These are phyloP conservation scores for Diaporthe vaccinii DNA, from an alignment of 2,329 filamentous ascomycete genomes.

Conservation along the genomic window DNA sequence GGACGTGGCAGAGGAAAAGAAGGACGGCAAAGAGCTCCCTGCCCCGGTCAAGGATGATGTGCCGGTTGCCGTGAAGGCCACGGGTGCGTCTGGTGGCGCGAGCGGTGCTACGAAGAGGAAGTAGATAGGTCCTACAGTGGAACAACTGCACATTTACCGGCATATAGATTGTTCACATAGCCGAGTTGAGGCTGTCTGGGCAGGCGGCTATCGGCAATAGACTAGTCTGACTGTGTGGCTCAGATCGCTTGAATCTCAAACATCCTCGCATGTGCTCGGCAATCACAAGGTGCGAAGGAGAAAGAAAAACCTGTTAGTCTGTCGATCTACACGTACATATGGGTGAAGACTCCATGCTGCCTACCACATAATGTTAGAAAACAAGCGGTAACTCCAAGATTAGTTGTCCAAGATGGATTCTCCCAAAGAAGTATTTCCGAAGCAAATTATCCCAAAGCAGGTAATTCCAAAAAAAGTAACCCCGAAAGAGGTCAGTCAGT, in stretches of 20 bases:
- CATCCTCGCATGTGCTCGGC: not conserved
- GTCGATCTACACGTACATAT: not conserved
- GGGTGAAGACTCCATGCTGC: not conserved
- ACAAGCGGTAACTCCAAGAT: not conserved
- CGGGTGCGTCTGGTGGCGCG: slow-evolving; percentile 59
- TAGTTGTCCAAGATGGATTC: no score
- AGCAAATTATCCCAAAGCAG: not conserved
- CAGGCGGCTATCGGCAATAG: slow-evolving; percentile 17
- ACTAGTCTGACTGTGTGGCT: slow-evolving; percentile 10
- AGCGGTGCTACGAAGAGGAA: slow-evolving; percentile 64
- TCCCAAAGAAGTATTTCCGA: not conserved
- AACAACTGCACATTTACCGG: slow-evolving; percentile 12
- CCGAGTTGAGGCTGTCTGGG: not conserved
- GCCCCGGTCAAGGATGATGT: slow-evolving; percentile 45
- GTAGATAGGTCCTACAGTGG: slow-evolving; percentile 45
- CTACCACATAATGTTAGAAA: not conserved
- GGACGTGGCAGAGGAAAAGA: slow-evolving; percentile 63
- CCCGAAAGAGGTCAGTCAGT: not conserved
- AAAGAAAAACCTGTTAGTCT: not conserved
- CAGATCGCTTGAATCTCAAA: not conserved
- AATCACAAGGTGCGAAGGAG: no score
- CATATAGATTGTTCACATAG: slow-evolving; percentile 22
- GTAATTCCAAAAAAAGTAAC: not conserved
- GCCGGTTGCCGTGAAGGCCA: slow-evolving; percentile 53
- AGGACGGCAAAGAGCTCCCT: slow-evolving; percentile 55